Conservation (phyloP, 495 filamentous ascomycete genomes). For the Podospora appendiculata region DNA sequence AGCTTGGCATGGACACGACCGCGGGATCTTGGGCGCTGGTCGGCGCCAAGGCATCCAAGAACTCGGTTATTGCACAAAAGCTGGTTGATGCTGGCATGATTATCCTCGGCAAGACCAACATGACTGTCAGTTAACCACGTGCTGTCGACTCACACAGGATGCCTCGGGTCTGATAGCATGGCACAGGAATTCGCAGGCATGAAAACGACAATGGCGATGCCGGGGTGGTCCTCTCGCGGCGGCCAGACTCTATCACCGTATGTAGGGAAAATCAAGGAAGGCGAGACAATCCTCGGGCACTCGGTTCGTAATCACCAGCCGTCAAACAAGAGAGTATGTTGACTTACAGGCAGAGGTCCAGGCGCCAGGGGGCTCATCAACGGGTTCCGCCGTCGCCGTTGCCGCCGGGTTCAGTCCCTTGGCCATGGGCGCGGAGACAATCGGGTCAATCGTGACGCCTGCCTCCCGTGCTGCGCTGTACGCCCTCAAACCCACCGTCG, state of each 20-base stretch:
- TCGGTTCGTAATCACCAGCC: background rate
- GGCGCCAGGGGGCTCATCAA: constrained; percentile 29
- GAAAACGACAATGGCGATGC: constrained; percentile 23
- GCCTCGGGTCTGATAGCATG: background rate
- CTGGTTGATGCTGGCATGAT: constrained; percentile 35
- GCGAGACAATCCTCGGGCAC: constrained; percentile 25
- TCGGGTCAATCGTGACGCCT: constrained; percentile 35
- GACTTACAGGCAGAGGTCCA: constrained; percentile 6
- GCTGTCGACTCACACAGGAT: too few relatives aligned
- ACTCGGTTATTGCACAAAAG: constrained; percentile 13
- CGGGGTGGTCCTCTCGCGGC: constrained; percentile 36
- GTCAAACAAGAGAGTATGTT: background rate
- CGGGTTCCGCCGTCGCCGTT: constrained; percentile 38
- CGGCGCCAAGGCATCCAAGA: constrained; percentile 4
- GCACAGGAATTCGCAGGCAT: constrained; percentile 21
- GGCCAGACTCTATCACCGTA: constrained; percentile 41
- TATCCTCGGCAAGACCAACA: constrained; percentile 41
- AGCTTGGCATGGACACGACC: constrained; percentile 37
- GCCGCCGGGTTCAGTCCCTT: constrained; percentile 38
- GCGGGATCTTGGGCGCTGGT: constrained; percentile 20
- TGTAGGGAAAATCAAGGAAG: constrained; percentile 21
- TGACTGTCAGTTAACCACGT: constrained; percentile 14
- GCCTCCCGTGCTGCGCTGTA: constrained; percentile 34
- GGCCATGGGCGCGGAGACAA: constrained; percentile 40
- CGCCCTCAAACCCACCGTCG: constrained; percentile 12